These are phyloP conservation scores for Parafenestella ontariensis DNA, from an alignment of 2,329 filamentous ascomycete species.

Conservation along the genomic window DNA sequence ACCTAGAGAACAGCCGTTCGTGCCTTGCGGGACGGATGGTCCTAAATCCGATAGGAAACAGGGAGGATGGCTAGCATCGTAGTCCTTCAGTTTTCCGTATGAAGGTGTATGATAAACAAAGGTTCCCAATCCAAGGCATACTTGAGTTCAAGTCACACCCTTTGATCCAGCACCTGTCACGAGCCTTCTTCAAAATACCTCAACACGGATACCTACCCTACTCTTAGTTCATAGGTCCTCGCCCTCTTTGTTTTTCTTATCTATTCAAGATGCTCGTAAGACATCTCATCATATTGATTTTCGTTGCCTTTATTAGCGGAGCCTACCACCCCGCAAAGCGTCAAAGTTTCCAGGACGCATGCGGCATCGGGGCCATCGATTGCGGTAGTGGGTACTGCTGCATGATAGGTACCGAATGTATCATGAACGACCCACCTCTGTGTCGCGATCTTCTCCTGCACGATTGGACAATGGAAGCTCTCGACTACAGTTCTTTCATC, in stretches of 20 bases:
- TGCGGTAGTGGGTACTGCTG: constrained; percentile 4
- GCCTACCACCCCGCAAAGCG: constrained; percentile 4
- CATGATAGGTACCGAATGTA: background rate
- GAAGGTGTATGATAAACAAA: background rate
- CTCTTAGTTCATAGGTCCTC: no score
- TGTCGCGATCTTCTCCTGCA: constrained; percentile 1
- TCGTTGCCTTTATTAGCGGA: background rate
- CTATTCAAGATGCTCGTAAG: background rate
- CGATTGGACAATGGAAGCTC: constrained; percentile 1
- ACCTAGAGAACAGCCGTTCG: no score
- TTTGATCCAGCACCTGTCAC: no score
- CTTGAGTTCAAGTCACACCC: background rate
- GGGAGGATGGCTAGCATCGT: background rate
- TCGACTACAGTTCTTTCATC: constrained; percentile 5
- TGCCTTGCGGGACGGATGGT: background rate
- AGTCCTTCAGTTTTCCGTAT: background rate
- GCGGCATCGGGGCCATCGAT: background rate
- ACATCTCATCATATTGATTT: background rate
- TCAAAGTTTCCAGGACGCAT: constrained; percentile 1
- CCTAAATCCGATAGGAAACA: background rate
- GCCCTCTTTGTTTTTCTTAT: no score
- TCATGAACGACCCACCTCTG: constrained; percentile 1
- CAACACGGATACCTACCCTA: no score
- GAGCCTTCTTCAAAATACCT: no score
- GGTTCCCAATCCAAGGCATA: background rate